Evolutionary conservation across 192 early-diverging fungal species (phyloP).

Genomic region (Powellomyces hirtus): DNA sequence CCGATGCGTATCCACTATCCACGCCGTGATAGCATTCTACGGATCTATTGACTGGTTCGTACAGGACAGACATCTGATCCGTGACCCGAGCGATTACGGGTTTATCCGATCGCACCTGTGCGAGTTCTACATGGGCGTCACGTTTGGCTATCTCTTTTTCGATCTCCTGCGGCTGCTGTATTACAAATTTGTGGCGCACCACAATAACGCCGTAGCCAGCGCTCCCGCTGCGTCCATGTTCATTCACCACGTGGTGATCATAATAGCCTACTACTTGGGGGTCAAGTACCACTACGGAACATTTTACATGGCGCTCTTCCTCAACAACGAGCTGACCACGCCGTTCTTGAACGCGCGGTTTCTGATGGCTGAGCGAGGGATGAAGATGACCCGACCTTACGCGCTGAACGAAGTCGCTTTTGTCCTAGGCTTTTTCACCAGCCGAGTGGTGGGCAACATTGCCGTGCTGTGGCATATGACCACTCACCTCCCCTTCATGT

Average conservation of each 20-base stretch:
- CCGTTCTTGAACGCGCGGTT: constrained; percentile 20
- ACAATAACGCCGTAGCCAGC: neutral
- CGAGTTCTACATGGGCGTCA: constrained; percentile 23
- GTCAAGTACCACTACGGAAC: constrained; percentile 22
- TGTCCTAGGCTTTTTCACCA: constrained; percentile 12
- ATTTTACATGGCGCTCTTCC: constrained; percentile 22
- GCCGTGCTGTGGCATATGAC: constrained; percentile 14
- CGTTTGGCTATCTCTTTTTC: constrained; percentile 15
- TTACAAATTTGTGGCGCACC: neutral
- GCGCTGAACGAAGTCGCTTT: constrained; percentile 7
- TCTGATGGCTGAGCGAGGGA: constrained; percentile 14
- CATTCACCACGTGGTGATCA: constrained; percentile 18
- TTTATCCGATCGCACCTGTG: constrained; percentile 7
- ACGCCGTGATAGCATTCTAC: constrained; percentile 7
- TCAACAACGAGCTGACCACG: constrained; percentile 26
- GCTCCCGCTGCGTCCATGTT: constrained; percentile 18
- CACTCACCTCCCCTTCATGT: neutral
- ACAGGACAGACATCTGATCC: neutral
- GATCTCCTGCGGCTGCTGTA: constrained; percentile 19
- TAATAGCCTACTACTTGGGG: constrained; percentile 11
- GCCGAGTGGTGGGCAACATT: constrained; percentile 6
- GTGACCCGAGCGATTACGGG: neutral
- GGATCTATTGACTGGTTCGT: constrained; percentile 15
- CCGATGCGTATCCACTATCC: constrained; percentile 5
- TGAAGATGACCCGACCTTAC: constrained; percentile 5